Base-by-base conservation (phyloP, 192 early-diverging fungal species). In the Rhizoclosmatium globosum region DNA sequence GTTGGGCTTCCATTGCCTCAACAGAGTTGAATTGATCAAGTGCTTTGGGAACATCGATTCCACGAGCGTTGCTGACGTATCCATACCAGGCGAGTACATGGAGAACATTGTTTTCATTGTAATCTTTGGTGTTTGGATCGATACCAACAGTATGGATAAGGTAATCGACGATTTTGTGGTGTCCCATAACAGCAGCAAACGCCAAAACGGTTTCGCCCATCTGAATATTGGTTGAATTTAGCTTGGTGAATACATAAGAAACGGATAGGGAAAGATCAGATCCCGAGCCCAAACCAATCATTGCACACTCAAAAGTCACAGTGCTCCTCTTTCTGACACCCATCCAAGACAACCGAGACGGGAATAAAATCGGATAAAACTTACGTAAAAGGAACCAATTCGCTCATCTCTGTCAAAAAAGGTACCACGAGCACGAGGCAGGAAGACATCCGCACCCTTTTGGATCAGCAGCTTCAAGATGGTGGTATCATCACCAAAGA, bases 81-180 rank as follows among this genome's bases (percentile, higher is more conserved):
- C 79, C 80, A 23, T 47, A 79, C 65, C 65, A 80, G 1, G 78
- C 78, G 9, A 81, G 31, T 4, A 79, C 73, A 1, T 81, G 80
- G 47, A 81, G 60, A 74, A 75, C 80, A 64, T 71, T 81, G 80
- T 81, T 81, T 47, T 78, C 80, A 21, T 64, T 59, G 23, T 57
- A 58, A 45, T 81, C 80, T 2, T 21, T 19, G 4, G 21, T 53
- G 60, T 80, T 79, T 2, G 77, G 80, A 62, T 79, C 74, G 6
- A 80, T 69, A 2, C 50, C 50, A 41, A 76, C 79, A 0, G 81
- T 78, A 31, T 73, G 31, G n/a, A 81, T 64, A 2, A 81, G 68
- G 56, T 70, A 81, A 23, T 80, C 57, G 9, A 81, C 74, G 31
- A 81, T 75, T 4, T 4, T 43, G 17, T 50, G 53, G 41, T 78